phyloP scores from a whole-genome alignment of 2,329 filamentous ascomycete species.

The Talaromyces sp. region DNA sequence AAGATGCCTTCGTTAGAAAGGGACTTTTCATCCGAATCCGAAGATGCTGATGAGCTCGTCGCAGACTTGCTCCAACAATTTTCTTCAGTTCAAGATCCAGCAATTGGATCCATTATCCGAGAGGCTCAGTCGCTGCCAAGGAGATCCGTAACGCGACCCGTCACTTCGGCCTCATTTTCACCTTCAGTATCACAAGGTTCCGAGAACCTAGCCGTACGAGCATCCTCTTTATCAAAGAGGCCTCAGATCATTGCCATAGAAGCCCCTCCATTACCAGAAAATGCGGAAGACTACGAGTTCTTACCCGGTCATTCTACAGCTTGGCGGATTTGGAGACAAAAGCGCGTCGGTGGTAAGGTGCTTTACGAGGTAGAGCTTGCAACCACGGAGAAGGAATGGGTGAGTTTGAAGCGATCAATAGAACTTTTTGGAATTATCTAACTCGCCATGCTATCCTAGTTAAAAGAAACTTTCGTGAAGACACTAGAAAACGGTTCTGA shows the following conservation, averaged over 20 bases:
- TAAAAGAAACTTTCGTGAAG: slow-evolving; percentile 28
- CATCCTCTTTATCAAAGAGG: neutral
- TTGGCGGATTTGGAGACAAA: slow-evolving; percentile 30
- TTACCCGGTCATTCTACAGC: slow-evolving; percentile 40
- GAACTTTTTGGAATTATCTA: neutral
- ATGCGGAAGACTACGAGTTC: slow-evolving; percentile 36
- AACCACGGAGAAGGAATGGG: slow-evolving; percentile 36
- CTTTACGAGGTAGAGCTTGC: slow-evolving; percentile 33
- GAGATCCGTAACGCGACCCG: neutral
- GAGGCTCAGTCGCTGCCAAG: too few species aligned
- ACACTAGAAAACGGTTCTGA: slow-evolving; percentile 29
- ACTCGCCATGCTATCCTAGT: slow-evolving; percentile 22
- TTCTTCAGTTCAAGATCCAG: neutral
- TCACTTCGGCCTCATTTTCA: neutral
- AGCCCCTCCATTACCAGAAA: slow-evolving; percentile 28
- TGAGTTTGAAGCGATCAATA: slow-evolving; percentile 21
- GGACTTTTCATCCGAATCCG: slow-evolving; percentile 19
- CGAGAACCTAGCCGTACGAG: neutral
- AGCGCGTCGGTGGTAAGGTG: slow-evolving; percentile 22
- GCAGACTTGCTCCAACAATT: slow-evolving; percentile 23
- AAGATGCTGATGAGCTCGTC: slow-evolving; percentile 23
- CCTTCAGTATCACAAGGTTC: neutral
- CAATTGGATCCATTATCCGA: neutral
- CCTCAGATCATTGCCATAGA: slow-evolving; percentile 26
- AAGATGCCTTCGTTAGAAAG: slow-evolving; percentile 6